A percentile compares a stretch with the other conserved stretches of the same genome.
These are phyloP conservation scores for Colletotrichum falcatum DNA, from an alignment of 2,329 filamentous ascomycete genomes.

Conservation along the genomic window DNA sequence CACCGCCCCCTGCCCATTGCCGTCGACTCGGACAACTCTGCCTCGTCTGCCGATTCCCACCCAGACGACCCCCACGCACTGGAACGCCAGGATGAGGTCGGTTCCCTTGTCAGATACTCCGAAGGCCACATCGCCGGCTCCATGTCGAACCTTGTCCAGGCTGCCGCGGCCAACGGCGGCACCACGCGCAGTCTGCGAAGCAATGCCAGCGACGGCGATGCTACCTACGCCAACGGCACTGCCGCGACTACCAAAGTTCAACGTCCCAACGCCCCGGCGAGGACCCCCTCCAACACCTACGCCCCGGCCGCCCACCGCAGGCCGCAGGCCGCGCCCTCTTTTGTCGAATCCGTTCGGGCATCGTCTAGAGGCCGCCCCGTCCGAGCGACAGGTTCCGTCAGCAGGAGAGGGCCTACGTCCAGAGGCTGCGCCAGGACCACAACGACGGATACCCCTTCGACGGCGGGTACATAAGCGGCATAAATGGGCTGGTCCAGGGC, in stretches of 20 bases:
- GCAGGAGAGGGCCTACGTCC: conserved; percentile 95
- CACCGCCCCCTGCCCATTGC: conserved; percentile 51
- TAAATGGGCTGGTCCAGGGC: conserved; percentile 59
- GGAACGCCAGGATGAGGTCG: conserved; percentile 63
- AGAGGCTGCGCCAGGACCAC: conserved; percentile 86
- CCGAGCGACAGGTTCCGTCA: conserved; percentile 70
- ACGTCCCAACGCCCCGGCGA: conserved; percentile 74
- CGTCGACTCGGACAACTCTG: conserved; percentile 62
- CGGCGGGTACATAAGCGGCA: conserved; percentile 69
- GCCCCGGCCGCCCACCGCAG: conserved; percentile 74
- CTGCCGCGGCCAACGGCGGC: conserved; percentile 37
- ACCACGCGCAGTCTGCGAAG: conserved; percentile 39
- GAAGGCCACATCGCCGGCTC: conserved; percentile 57
- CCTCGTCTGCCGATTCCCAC: conserved; percentile 59
- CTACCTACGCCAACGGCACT: conserved; percentile 45
- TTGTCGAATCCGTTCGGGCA: conserved; percentile 60
- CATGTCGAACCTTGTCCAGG: conserved; percentile 53
- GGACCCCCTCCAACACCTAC: conserved; percentile 85
- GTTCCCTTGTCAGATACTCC: conserved; percentile 57
- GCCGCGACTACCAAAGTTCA: conserved; percentile 62
- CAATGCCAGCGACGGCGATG: conserved; percentile 45
- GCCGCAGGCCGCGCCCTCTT: conserved; percentile 57
- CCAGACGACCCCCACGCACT: conserved; percentile 58
- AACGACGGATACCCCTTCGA: conserved; percentile 54
- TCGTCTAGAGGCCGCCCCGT: conserved; percentile 64